Conservation (phyloP, 2,329 filamentous ascomycete species). For the Diaporthe batatas region DNA sequence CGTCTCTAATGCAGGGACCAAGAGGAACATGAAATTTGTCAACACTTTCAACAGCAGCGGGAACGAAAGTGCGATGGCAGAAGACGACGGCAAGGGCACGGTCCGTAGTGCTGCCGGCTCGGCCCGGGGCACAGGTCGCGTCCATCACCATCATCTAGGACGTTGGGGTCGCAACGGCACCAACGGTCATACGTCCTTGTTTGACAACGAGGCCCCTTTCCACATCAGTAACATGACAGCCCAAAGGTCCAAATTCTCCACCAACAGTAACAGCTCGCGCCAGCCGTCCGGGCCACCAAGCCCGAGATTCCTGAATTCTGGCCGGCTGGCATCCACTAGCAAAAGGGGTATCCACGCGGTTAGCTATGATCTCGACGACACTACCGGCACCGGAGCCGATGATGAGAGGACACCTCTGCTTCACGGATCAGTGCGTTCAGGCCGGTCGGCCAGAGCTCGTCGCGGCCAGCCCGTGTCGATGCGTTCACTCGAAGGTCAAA, state of each 20-base stretch:
- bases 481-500: slow-evolving; percentile 80
- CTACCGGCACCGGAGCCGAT: slow-evolving; percentile 79
- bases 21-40: slow-evolving; percentile 97
- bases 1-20: slow-evolving; percentile 69
- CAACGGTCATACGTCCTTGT: slow-evolving; percentile 77
- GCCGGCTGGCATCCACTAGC: slow-evolving; percentile 46
- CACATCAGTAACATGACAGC: slow-evolving; percentile 62
- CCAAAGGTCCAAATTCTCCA: slow-evolving; percentile 70
- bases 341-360: slow-evolving; percentile 73
- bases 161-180: slow-evolving; percentile 79
- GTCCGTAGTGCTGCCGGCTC: slow-evolving; percentile 73
- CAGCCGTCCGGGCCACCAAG: slow-evolving; percentile 79
- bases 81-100: slow-evolving; percentile 76
- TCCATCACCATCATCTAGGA: slow-evolving; percentile 81
- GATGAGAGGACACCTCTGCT: slow-evolving; percentile 83
- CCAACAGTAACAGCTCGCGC: slow-evolving; percentile 61
- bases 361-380: slow-evolving; percentile 85
- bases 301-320: slow-evolving; percentile 67
- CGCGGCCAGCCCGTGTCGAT: slow-evolving; percentile 65
- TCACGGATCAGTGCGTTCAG: slow-evolving; percentile 72
- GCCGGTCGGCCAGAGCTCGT: slow-evolving; percentile 69
- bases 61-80: slow-evolving; percentile 68
- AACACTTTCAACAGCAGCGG: slow-evolving; percentile 78
- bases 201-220: slow-evolving; percentile 85
- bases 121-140: slow-evolving; percentile 75